phyloP scores from a whole-genome alignment of 805 yeast genomes.

The Pachysolen tannophilus region DNA sequence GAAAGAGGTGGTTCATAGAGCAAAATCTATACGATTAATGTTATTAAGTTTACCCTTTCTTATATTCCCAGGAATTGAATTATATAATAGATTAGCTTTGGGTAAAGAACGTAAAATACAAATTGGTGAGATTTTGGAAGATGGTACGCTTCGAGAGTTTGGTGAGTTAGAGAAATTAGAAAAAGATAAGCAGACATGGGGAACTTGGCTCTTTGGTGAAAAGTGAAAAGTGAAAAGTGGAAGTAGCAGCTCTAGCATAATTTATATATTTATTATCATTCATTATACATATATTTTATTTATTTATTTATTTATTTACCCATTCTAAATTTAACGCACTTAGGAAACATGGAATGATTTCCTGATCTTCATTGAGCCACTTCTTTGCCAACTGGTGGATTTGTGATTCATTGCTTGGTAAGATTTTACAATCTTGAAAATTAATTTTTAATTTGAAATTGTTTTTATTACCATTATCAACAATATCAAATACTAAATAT shows the following conservation, averaged over 20 bases:
- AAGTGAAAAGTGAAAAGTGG: too few species aligned
- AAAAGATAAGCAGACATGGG: slow-evolving; percentile 28
- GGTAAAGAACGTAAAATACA: slow-evolving; percentile 37
- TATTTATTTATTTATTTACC: slow-evolving; percentile 18
- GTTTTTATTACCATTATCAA: slow-evolving; percentile 10
- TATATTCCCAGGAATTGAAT: slow-evolving; percentile 21
- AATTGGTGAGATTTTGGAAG: slow-evolving; percentile 35
- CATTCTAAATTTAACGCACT: slow-evolving; percentile 66
- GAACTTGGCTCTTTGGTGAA: slow-evolving; percentile 35
- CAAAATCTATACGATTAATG: slow-evolving; percentile 21
- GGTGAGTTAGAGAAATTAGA: slow-evolving; percentile 31
- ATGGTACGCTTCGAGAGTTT: slow-evolving; percentile 36
- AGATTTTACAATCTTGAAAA: too few species aligned
- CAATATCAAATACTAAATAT: background rate
- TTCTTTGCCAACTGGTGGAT: too few species aligned
- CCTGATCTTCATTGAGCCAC: slow-evolving; percentile 49
- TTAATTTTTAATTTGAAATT: too few species aligned
- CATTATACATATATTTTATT: slow-evolving; percentile 20
- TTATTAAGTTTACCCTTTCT: slow-evolving; percentile 22
- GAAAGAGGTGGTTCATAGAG: slow-evolving; percentile 16
- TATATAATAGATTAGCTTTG: slow-evolving; percentile 24
- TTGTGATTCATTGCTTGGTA: too few species aligned
- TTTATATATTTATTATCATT: too few species aligned
- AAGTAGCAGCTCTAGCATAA: too few species aligned
- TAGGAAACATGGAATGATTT: slow-evolving; percentile 69